Evolutionary conservation across 1,139 yeast genomes (phyloP), one percentile per base, ranked within the genome.

Genomic region (Zygosaccharomyces pseudobailii): DNA sequence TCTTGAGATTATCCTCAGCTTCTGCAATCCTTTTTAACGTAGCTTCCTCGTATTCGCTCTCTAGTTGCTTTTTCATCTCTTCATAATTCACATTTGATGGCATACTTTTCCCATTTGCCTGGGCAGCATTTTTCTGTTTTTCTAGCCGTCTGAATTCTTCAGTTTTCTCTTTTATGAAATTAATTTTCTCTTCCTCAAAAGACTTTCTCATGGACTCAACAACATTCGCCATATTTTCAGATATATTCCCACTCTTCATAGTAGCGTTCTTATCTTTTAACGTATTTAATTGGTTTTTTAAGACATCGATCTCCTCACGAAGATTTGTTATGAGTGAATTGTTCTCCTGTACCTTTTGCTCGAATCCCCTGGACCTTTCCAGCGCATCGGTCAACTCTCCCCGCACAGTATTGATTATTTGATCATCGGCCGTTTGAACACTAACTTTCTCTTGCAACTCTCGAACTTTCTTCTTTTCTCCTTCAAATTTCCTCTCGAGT

Each of bases 1-100:
- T 57, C 49, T 67, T 68, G 39, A 61, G 47, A 9, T 55, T 53
- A 35, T 68, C 70, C 20, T 63, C 53, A 5, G 68, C 69, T 23
- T 54, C 59, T 21, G 58, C 56, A 17, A 63, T 55, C 31, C 62
- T 51, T 27, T 49, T 38, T 3, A 50, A 35, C 3, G 60, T 49
- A 22, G 60, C 55, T 6, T 40, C 47, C 41, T 65, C 68, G 49
- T 63, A 59, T 34, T 64, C 62, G 8, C 53, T 54, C 46, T 61
- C 63, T 56, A 59, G 50, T 42, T 56, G 40, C 27, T 49, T 52
- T 42, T 48, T 57, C 9, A 59, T 33, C 3, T 32, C 41, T 4
- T 48, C 51, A 8, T 45, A 27, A 40, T 55, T 48, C 9, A 38
- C 9, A 10, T 36, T 21, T 7, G 21, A 20, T 27, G 28, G 27